Conservation (phyloP, 2,329 filamentous ascomycete species). For the Neonectria coccinea region DNA sequence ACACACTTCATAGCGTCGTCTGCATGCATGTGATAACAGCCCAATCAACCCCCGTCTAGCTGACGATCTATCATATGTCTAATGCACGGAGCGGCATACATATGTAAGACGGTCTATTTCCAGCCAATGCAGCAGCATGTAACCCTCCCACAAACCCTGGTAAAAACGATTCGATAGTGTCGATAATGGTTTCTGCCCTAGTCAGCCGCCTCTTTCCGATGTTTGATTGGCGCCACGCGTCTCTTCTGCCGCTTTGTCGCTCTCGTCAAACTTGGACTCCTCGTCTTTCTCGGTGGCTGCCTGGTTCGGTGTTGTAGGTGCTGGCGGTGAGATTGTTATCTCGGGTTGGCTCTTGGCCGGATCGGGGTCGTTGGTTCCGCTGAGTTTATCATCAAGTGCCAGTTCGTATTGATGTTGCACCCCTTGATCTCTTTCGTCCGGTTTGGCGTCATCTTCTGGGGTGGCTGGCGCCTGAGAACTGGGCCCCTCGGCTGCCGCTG, state of each 20-base stretch:
- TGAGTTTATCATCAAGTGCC: neutral
- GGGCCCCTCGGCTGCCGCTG: constrained; percentile 1
- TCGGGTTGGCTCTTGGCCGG: constrained; percentile 5
- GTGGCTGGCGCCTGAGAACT: constrained; percentile 3
- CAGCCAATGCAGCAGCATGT: constrained; percentile 6
- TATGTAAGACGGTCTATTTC: constrained; percentile 1
- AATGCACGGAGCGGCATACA: neutral
- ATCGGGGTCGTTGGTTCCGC: neutral
- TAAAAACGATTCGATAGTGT: constrained; percentile 5
- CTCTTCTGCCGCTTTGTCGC: constrained; percentile 10
- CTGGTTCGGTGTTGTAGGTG: neutral
- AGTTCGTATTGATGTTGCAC: neutral
- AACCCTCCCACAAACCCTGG: constrained; percentile 1
- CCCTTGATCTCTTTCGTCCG: neutral
- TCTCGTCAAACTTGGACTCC: neutral
- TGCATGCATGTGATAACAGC: constrained; percentile 9
- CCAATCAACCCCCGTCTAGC: neutral
- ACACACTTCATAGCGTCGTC: constrained; percentile 12
- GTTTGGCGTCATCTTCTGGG: neutral
- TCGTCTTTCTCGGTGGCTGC: constrained; percentile 1
- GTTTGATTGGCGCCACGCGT: constrained; percentile 24
- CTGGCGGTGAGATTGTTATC: constrained; percentile 13
- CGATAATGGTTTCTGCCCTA: neutral
- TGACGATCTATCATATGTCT: neutral
- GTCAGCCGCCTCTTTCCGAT: neutral